These are phyloP conservation scores for Diaporthe sp. DNA, from an alignment of 2,329 filamentous ascomycete species.

Conservation along the genomic window DNA sequence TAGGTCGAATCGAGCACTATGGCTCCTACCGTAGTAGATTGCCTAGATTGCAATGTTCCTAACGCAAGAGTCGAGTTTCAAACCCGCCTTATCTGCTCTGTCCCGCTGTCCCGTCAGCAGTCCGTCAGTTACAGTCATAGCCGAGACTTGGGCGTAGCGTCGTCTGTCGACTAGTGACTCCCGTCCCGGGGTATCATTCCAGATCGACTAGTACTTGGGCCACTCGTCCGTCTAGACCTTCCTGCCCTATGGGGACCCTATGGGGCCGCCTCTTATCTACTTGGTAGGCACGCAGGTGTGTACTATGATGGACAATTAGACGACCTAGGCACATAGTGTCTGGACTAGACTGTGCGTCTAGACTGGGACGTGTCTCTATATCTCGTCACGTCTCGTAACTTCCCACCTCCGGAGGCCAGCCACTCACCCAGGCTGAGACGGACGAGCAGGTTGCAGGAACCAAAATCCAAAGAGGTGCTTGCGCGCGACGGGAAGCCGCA, in stretches of 20 bases:
- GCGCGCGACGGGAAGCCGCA: slow-evolving; percentile 27
- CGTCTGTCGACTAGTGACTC: not conserved
- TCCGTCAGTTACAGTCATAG: not conserved
- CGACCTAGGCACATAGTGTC: not conserved
- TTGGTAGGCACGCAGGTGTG: not conserved
- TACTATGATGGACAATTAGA: not conserved
- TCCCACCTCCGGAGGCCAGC: not conserved
- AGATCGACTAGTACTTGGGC: not conserved
- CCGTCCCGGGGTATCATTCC: slow-evolving; percentile 31
- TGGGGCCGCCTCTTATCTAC: not conserved
- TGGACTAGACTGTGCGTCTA: not conserved
- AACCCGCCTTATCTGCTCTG: slow-evolving; percentile 13
- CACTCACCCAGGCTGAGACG: not conserved
- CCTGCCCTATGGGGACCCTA: not conserved
- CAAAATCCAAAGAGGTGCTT: not conserved
- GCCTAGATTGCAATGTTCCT: not conserved
- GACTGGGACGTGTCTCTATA: not conserved
- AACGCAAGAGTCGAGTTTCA: slow-evolving; percentile 13
- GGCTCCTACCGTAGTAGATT: not conserved
- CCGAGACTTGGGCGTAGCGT: slow-evolving; percentile 28
- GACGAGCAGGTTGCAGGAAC: slow-evolving; percentile 1
- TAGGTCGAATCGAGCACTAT: slow-evolving; percentile 7
- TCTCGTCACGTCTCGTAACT: not conserved
- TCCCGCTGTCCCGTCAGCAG: not conserved
- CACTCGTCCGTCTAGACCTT: not conserved